These are phyloP conservation scores for Fusarium nisikadoi DNA, from an alignment of 2,329 filamentous ascomycete genomes.

Conservation along the genomic window DNA sequence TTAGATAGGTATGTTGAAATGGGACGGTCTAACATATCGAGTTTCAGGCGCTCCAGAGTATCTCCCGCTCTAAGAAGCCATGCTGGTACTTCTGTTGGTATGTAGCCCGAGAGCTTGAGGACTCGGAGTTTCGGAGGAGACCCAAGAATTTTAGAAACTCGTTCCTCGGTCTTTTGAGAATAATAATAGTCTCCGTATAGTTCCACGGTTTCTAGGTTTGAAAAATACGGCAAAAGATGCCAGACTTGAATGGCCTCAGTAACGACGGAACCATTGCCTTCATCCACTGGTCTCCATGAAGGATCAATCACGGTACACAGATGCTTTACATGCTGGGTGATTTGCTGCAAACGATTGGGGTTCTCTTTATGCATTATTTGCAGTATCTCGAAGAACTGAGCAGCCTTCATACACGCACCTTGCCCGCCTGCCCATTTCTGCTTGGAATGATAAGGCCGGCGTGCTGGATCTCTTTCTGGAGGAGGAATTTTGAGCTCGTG, in stretches of 20 bases:
- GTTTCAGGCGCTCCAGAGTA: slow-evolving; percentile 21
- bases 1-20: not conserved
- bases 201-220: slow-evolving; percentile 20
- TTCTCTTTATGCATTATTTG: not conserved
- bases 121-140: slow-evolving; percentile 8
- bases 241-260: slow-evolving; percentile 4
- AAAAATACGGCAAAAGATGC: slow-evolving; percentile 23
- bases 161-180: accelerated
- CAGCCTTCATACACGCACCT: not conserved
- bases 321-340: not conserved
- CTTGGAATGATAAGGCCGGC: not conserved
- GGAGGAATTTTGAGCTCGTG: not conserved
- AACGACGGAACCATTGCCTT: accelerated
- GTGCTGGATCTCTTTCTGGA: not conserved
- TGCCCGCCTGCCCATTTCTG: not conserved
- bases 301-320: slow-evolving; percentile 9
- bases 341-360: not conserved
- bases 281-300: accelerated
- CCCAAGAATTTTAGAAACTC: accelerated
- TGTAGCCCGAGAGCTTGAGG: slow-evolving; percentile 15
- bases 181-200: not conserved
- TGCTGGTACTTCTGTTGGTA: slow-evolving; percentile 7
- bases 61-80: slow-evolving; percentile 10
- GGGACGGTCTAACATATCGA: slow-evolving; percentile 24
- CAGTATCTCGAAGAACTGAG: slow-evolving; percentile 1